These are phyloP conservation scores for Hibiscus syriacus DNA, from an alignment of 345 rosid species.

Conservation along the genomic window DNA sequence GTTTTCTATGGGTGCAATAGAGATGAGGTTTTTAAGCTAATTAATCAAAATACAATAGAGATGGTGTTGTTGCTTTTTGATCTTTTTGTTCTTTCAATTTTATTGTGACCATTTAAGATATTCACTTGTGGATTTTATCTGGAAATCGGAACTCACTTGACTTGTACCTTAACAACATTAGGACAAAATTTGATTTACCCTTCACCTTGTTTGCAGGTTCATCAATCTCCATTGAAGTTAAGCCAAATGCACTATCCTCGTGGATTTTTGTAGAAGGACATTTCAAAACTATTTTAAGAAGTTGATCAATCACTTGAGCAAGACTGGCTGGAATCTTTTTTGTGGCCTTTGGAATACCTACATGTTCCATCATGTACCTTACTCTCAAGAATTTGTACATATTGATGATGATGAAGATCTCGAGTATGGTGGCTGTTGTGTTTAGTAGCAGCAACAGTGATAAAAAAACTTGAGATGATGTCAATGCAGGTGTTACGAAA, in stretches of 20 bases:
- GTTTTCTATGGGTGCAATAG: no score
- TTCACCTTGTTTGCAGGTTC: conserved; percentile 66
- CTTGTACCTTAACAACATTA: background rate
- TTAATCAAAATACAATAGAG: no score
- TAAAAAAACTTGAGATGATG: no score
- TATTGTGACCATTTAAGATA: background rate
- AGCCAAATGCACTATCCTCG: conserved; percentile 42
- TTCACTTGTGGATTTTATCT: background rate
- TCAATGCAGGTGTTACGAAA: no score
- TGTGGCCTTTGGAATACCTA: conserved; percentile 75
- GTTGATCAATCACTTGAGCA: conserved; percentile 85
- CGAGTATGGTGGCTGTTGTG: no score
- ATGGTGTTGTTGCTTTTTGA: no score
- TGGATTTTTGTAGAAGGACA: conserved; percentile 45
- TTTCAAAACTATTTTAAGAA: conserved; percentile 78
- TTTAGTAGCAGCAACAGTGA: no score
- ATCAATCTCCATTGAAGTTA: conserved; percentile 70
- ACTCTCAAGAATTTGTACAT: conserved; percentile 58
- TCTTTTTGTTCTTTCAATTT: background rate
- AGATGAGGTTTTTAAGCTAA: background rate
- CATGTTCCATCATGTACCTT: conserved; percentile 69
- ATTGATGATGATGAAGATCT: conserved; percentile 34
- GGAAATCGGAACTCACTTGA: background rate
- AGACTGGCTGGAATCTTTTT: conserved; percentile 73
- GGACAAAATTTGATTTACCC: conserved; percentile 88